phyloP scores from a whole-genome alignment of 2,329 filamentous ascomycete genomes.

The Ophiostoma ips region DNA sequence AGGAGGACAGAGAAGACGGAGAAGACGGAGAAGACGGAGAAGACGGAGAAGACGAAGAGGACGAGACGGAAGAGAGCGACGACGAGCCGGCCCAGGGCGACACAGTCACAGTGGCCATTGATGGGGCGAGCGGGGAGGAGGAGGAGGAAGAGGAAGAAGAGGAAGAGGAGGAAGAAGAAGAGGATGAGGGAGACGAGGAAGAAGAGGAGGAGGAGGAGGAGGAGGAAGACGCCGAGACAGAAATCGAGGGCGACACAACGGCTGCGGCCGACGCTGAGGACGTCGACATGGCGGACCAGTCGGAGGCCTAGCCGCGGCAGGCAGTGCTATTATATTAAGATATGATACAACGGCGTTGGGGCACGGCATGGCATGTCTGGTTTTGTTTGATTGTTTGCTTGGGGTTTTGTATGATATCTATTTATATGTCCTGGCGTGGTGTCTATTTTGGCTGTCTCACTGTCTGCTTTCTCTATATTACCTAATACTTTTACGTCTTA shows the following conservation, averaged over 20 bases:
- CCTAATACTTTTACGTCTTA: no score
- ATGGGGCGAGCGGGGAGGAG: background rate
- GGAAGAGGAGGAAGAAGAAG: background rate
- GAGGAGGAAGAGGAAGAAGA: background rate
- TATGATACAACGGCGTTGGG: no score
- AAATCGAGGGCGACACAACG: slow-evolving; percentile 2
- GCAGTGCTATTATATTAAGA: background rate
- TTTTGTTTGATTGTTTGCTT: no score
- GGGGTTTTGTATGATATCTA: no score
- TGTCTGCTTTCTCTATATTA: background rate
- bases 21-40: slow-evolving; percentile 14
- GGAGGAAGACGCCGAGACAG: background rate
- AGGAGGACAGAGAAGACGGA: background rate
- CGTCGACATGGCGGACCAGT: slow-evolving; percentile 6
- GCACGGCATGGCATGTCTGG: no score
- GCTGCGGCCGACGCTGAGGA: background rate
- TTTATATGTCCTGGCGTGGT: no score
- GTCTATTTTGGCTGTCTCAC: no score
- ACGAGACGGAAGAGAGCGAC: background rate
- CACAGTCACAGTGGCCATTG: background rate
- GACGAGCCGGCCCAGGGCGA: background rate
- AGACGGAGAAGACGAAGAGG: background rate
- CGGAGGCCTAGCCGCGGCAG: background rate
- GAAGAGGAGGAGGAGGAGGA: background rate
- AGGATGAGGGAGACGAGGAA: background rate